These are phyloP conservation scores for Syzygium aqueum DNA, from an alignment of 345 rosid genomes.

Conservation along the genomic window DNA sequence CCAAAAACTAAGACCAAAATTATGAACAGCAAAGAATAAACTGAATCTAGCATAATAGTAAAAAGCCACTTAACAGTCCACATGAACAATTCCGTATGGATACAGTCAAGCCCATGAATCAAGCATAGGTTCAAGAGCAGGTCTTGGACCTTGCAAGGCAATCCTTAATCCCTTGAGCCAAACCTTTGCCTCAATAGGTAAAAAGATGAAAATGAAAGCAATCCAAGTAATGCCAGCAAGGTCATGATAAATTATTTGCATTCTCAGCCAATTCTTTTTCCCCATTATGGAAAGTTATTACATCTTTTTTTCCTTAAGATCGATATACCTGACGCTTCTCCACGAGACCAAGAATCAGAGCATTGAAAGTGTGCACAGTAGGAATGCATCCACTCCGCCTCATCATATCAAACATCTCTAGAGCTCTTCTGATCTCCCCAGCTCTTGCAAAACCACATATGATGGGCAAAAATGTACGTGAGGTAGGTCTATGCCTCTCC, in stretches of 20 bases:
- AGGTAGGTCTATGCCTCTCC: constrained; percentile 70
- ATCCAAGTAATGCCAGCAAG: not conserved
- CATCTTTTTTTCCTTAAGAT: not conserved
- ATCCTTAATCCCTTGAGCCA: not conserved
- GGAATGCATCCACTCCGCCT: constrained; percentile 90
- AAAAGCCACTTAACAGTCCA: not conserved
- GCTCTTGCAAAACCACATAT: constrained; percentile 75
- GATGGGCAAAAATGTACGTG: constrained; percentile 89
- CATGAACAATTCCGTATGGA: not conserved
- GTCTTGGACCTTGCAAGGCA: not conserved
- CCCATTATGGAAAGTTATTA: not conserved
- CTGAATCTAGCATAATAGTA: not conserved
- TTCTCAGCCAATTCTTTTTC: not conserved
- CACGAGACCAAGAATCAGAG: constrained; percentile 81
- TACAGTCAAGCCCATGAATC: not conserved
- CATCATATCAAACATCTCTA: constrained; percentile 85
- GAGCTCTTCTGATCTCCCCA: constrained; percentile 72
- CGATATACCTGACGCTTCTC: constrained; percentile 76
- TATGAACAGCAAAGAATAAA: not conserved
- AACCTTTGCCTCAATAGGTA: not conserved
- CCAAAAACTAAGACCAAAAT: not conserved
- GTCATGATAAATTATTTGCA: not conserved
- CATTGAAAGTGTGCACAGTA: constrained; percentile 84
- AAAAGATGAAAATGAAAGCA: not conserved
- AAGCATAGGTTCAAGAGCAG: not conserved